Evolutionary conservation across 176 grass and related monocot species (phyloP).

Genomic region (Cenchrus purpureus): DNA sequence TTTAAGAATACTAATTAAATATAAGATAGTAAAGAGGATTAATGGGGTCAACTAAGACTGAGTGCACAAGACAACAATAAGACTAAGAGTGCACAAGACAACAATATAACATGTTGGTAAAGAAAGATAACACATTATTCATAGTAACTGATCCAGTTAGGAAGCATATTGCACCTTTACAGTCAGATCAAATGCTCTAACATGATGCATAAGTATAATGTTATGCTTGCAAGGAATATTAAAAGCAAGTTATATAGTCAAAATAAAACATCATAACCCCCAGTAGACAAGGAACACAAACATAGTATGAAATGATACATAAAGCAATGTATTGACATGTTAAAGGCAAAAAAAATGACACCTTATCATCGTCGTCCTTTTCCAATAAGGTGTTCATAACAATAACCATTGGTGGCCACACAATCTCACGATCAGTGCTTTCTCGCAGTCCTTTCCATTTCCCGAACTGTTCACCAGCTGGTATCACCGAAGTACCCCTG

Average conservation of each 20-base stretch:
- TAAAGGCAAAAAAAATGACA: slow-evolving; percentile 24
- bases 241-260: not conserved
- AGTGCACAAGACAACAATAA: slow-evolving; percentile 1
- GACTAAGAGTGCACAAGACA: not conserved
- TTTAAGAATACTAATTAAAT: not conserved
- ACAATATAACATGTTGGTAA: slow-evolving; percentile 11
- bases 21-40: not conserved
- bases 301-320: not conserved
- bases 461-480: slow-evolving; percentile 73
- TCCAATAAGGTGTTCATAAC: slow-evolving; percentile 86
- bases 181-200: slow-evolving; percentile 7
- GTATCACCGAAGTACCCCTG: slow-evolving; percentile 73
- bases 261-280: slow-evolving; percentile 25
- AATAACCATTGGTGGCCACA: slow-evolving; percentile 97
- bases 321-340: not conserved
- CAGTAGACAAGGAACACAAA: not conserved
- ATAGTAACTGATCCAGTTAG: slow-evolving; percentile 1
- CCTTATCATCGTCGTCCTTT: slow-evolving; percentile 77
- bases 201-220: not conserved
- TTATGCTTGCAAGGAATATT: not conserved
- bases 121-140: not conserved
- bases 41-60: not conserved
- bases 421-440: slow-evolving; percentile 59
- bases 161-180: not conserved
- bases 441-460: slow-evolving; percentile 83